Evolutionary conservation across 2,329 filamentous ascomycete genomes (phyloP), one percentile per base, ranked within the genome.

Genomic region (Talaromyces sp.): DNA sequence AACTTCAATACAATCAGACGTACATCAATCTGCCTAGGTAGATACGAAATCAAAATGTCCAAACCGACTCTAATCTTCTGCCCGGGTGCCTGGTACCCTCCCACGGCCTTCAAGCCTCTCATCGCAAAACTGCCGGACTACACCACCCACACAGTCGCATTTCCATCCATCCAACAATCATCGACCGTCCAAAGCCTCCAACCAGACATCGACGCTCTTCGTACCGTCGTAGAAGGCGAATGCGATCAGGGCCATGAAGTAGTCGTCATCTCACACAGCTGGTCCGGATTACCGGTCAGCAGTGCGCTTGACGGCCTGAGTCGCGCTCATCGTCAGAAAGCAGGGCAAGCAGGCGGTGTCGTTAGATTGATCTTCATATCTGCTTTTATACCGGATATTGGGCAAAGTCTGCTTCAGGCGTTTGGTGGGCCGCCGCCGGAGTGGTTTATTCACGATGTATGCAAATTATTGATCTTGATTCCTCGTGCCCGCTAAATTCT

Each of bases 211-310:
- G 60, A 70, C 0, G 72, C 75, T 28, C 69, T 79, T 16, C 68
- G 71, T 2, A 64, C 68, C 1, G 62, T 77, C 0, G 65, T 78
- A 9, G 68, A 70, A n/a, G 62, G 68, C 0, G 76, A 71, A 11
- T 67, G 66, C 3, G 62, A 69, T 1, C 66, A 69, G 0, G 75
- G 76, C 0, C 64, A 66, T 18, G 69, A 75, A 6, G 67, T 76
- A 6, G 64, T 75, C 16, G 50, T 76, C 4, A 58, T 76, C 5
- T 66, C 68, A 28, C 75, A 76, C 67, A 76, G 75, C 63, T 77
- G 75, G 71, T 69, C 74, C 4, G 73, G 73, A 1, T 61, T 77
- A 9, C 74, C 74, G 0, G 75, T 75, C 16, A 76, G 69, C 65
- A 74, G 74, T 62, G 70, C 71, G 2, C 63, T 75, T 1, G 66